Evolutionary conservation across 345 rosid genomes (phyloP).

Genomic region (Adansonia digitata): DNA sequence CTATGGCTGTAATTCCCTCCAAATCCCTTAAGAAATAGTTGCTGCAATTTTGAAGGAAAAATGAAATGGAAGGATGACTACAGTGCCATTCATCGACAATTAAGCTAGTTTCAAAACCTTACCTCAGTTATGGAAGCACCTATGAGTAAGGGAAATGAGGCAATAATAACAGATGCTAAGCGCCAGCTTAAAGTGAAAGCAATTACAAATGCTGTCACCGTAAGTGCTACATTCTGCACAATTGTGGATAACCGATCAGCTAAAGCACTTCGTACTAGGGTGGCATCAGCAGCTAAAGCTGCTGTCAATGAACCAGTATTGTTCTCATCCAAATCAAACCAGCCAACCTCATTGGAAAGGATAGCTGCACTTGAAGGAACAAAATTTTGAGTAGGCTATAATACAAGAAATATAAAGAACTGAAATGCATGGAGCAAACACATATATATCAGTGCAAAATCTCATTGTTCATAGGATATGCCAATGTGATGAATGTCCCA

Average conservation of each 20-base stretch:
- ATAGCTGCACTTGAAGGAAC: constrained; percentile 50
- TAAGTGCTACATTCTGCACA: constrained; percentile 63
- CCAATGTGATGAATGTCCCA: too few species aligned
- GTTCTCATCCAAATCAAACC: too few species aligned
- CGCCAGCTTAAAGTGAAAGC: constrained; percentile 74
- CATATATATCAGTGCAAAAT: too few species aligned
- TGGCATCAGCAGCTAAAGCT: constrained; percentile 83
- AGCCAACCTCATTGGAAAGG: too few species aligned
- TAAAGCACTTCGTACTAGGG: constrained; percentile 55
- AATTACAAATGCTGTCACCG: constrained; percentile 53
- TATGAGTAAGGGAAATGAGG: constrained; percentile 73
- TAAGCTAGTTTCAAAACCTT: too few species aligned
- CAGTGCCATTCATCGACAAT: constrained; percentile 24
- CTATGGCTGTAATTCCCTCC: constrained; percentile 63
- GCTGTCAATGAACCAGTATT: too few species aligned
- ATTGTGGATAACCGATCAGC: constrained; percentile 78
- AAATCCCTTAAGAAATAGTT: constrained; percentile 75
- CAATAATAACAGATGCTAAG: too few species aligned
- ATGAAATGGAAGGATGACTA: too few species aligned
- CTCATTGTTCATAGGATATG: too few species aligned
- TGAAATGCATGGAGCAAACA: too few species aligned
- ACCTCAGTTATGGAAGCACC: too few species aligned
- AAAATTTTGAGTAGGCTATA: background rate
- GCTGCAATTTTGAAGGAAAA: too few species aligned
- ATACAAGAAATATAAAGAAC: background rate